These are phyloP conservation scores for Taxillus chinensis DNA, from an alignment of 164 flowering plant species.

Conservation along the genomic window DNA sequence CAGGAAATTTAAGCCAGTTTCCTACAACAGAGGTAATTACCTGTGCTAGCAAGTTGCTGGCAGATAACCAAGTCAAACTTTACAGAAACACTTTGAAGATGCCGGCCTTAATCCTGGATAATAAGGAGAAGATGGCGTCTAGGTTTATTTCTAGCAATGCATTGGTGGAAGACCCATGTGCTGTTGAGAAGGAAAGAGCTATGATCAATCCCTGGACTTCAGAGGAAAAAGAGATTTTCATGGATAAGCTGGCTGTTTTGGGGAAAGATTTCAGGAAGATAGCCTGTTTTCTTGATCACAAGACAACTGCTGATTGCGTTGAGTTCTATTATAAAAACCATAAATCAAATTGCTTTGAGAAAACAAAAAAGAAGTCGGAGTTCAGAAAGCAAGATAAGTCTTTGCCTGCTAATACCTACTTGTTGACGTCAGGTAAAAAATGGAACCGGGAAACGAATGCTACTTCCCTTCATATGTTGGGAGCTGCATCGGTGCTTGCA, in stretches of 20 bases:
- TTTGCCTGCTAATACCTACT: constrained; percentile 32
- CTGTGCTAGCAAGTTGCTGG: constrained; percentile 45
- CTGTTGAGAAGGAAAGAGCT: constrained; percentile 73
- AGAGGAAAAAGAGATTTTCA: constrained; percentile 66
- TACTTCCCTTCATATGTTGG: constrained; percentile 74
- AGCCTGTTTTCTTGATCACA: constrained; percentile 72
- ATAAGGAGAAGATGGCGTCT: constrained; percentile 43
- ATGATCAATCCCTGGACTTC: constrained; percentile 79
- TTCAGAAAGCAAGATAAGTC: constrained; percentile 35
- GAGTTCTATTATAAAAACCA: constrained; percentile 96
- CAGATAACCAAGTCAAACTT: constrained; percentile 35
- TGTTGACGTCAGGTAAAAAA: constrained; percentile 60
- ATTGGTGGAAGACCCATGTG: constrained; percentile 78
- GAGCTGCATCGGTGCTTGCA: constrained; percentile 67
- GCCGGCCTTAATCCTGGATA: constrained; percentile 76
- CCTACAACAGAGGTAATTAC: constrained; percentile 42
- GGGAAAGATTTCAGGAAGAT: constrained; percentile 89
- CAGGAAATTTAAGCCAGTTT: constrained; percentile 43
- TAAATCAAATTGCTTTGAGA: constrained; percentile 71
- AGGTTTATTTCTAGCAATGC: constrained; percentile 69
- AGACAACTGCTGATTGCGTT: constrained; percentile 93
- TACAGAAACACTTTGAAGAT: constrained; percentile 49
- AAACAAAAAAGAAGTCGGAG: constrained; percentile 42
- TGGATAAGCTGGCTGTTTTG: constrained; percentile 52
- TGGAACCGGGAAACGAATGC: constrained; percentile 65